Base-by-base conservation (phyloP, 306 rosid species). In the Trifolium dubium region DNA sequence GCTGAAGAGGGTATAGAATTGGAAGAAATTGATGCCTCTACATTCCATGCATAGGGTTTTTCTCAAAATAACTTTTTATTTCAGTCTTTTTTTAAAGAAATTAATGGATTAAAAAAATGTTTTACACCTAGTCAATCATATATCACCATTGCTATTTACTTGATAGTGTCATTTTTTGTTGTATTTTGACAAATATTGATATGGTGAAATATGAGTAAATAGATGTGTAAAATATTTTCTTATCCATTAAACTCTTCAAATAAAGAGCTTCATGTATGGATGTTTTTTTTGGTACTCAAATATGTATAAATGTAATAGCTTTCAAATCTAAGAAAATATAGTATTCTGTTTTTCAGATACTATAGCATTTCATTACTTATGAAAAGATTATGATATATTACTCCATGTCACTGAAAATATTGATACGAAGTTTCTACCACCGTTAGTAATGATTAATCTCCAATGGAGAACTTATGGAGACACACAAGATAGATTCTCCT, bases 1-100 rank as follows among this genome's bases (percentile, higher is more conserved):
- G 92, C 87, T 47, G 86, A 77, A 2, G 85, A 44, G 62, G 97
- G 93, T 8, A 85, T 89, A 19, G 86, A 86, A 63, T 78, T 93
- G 85, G 88, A 86, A 73, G 89, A 87, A 53, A 30, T 49, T 2
- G 80, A 80, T 7, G 87, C 73, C 10, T 75, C 73, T 32, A 69
- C 73, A 30, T 83, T 72, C 68, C 88, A 81, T 77, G 84, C 80
- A 12, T 84, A 76, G 80, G 29, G 69, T 12, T 28, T 64, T 0
- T 19, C 1, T 50, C 39, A 7, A 30, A 17, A 39, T 4, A 63
- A 35, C 34, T 11, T 29, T 58, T 58, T 58, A 5, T 18, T 54
- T 58, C n/a, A n/a, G 1, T 69, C 40, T 51, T 28, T 40, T 29
- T 28, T 14, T 54, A 19, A 10, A 56, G 15, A 56, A 56, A 34